phyloP scores from a whole-genome alignment of 1,139 yeast species.

The Hemisphaericaspora lyxosophila region DNA sequence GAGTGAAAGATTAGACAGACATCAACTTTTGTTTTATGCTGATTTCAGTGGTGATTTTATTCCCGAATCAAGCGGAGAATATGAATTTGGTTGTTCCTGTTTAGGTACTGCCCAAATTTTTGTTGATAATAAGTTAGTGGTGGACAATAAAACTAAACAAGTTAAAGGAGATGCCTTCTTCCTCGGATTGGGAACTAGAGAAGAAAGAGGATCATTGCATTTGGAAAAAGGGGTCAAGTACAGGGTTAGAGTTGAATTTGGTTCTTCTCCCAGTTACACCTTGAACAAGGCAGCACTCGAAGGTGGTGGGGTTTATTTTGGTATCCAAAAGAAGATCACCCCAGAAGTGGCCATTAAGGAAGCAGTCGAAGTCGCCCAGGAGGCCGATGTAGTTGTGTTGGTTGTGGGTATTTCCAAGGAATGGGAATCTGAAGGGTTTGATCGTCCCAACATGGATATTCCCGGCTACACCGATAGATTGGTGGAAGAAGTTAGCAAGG shows the following conservation, averaged over 20 bases:
- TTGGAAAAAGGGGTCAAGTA: constrained; percentile 45
- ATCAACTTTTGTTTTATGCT: constrained; percentile 27
- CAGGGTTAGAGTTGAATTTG: constrained; percentile 49
- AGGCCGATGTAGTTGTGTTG: constrained; percentile 33
- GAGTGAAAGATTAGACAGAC: constrained; percentile 19
- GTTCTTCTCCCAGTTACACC: constrained; percentile 46
- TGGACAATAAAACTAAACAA: constrained; percentile 53
- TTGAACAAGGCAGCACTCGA: constrained; percentile 12
- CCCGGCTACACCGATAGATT: constrained; percentile 48
- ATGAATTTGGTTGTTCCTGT: constrained; percentile 47
- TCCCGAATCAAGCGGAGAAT: constrained; percentile 45
- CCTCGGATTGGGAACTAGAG: constrained; percentile 46
- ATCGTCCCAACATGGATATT: constrained; percentile 25
- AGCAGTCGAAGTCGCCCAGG: constrained; percentile 22
- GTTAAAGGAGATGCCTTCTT: constrained; percentile 40
- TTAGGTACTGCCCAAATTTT: constrained; percentile 51
- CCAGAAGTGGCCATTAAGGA: constrained; percentile 35
- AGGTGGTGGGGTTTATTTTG: constrained; percentile 25
- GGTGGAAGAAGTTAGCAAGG: constrained; percentile 40
- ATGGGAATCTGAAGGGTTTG: constrained; percentile 30
- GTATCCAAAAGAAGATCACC: constrained; percentile 16
- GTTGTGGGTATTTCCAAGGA: constrained; percentile 36
- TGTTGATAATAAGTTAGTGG: constrained; percentile 46
- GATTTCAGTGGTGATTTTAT: constrained; percentile 39
- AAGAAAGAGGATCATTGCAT: constrained; percentile 36